Conservation (phyloP, 495 filamentous ascomycete species). For the Hypoxylon cercidicola region DNA sequence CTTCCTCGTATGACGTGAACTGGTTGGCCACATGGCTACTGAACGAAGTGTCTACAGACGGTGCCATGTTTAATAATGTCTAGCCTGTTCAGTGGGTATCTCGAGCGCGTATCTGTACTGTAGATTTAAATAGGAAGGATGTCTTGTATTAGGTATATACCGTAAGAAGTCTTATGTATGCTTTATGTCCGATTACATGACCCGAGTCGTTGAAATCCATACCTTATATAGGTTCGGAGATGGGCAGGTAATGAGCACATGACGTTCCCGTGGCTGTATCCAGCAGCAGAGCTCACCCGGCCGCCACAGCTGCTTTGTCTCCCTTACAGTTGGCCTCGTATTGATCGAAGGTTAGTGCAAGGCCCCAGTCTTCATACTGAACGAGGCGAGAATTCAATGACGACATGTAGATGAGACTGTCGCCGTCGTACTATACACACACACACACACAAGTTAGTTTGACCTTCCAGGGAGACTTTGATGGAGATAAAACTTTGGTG, state of each 20-base stretch:
- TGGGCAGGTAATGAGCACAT: constrained; percentile 2
- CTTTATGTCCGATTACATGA: not conserved
- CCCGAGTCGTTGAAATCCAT: not conserved
- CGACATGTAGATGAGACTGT: too few relatives aligned
- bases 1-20: constrained; percentile 43
- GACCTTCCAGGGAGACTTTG: too few relatives aligned
- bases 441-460: too few relatives aligned
- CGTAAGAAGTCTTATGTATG: too few relatives aligned
- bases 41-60: constrained; percentile 41
- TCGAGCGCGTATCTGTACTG: too few relatives aligned
- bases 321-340: not conserved
- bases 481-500: too few relatives aligned
- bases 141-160: not conserved
- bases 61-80: constrained; percentile 28
- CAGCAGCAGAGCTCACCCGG: not conserved
- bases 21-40: constrained; percentile 39
- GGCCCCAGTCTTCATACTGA: too few relatives aligned
- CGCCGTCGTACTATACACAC: too few relatives aligned
- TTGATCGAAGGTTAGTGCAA: not conserved
- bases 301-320: not conserved
- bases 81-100: not conserved
- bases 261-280: not conserved
- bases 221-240: not conserved
- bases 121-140: not conserved
- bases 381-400: too few relatives aligned